These are phyloP conservation scores for Limtongia smithiae DNA, from an alignment of 805 yeast genomes.

Conservation along the genomic window DNA sequence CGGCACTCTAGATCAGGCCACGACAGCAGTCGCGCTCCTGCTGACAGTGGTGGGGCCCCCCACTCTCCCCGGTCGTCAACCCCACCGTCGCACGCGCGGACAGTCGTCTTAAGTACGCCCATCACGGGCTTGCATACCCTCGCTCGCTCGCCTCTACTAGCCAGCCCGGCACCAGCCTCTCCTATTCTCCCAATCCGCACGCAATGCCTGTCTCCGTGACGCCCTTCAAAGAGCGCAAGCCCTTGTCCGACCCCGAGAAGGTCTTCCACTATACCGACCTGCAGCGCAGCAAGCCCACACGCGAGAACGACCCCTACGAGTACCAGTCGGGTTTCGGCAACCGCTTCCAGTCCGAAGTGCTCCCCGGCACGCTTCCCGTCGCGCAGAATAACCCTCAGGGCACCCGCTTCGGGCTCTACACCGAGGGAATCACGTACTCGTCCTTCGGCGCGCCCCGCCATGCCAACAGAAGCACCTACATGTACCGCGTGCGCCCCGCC, in stretches of 20 bases:
- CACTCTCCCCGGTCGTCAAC: too few relatives aligned
- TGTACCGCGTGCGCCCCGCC: neutral
- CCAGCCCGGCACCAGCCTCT: too few relatives aligned
- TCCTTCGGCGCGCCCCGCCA: slow-evolving; percentile 35
- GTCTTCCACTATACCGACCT: neutral
- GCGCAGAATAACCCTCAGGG: slow-evolving; percentile 33
- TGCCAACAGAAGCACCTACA: too few relatives aligned
- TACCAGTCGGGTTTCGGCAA: too few relatives aligned
- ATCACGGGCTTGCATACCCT: too few relatives aligned
- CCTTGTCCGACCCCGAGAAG: neutral
- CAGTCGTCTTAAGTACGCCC: neutral
- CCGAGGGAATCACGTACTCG: slow-evolving; percentile 33
- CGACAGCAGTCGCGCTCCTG: too few relatives aligned
- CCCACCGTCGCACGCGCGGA: too few relatives aligned
- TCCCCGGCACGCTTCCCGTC: slow-evolving; percentile 30
- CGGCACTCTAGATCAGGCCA: too few relatives aligned
- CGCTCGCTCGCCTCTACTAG: too few relatives aligned
- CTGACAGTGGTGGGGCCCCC: too few relatives aligned
- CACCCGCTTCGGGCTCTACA: slow-evolving; percentile 29
- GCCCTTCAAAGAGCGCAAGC: neutral
- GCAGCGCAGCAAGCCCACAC: neutral
- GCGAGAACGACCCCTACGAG: too few relatives aligned
- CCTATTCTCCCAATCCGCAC: too few relatives aligned
- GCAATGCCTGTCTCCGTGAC: neutral
- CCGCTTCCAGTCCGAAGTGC: slow-evolving; percentile 25